A percentile compares a stretch with the other conserved stretches of the same genome.
These are phyloP conservation scores for Persicaria tinctoria DNA, from an alignment of 148 eudicot species.

Conservation along the genomic window DNA sequence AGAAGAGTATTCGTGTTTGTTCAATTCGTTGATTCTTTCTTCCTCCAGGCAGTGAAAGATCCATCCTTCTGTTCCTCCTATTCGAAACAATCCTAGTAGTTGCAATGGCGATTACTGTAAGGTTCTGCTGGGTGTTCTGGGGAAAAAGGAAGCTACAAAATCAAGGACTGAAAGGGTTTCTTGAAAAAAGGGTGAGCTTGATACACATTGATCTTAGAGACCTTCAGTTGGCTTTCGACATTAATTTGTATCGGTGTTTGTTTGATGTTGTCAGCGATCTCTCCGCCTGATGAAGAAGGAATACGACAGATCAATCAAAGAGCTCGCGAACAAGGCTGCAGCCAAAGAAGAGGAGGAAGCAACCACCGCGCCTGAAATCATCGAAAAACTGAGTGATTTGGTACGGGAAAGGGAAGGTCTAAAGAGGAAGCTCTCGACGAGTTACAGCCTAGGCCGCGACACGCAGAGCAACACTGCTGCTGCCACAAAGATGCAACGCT, in stretches of 20 bases:
- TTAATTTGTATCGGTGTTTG: not conserved
- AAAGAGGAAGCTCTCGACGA: slow-evolving; percentile 73
- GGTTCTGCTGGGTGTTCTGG: slow-evolving; percentile 88
- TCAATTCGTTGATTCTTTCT: not conserved
- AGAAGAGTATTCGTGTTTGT: not conserved
- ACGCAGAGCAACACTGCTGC: slow-evolving; percentile 9
- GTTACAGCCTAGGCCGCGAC: slow-evolving; percentile 83
- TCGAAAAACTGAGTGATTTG: slow-evolving; percentile 48
- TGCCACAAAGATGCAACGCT: slow-evolving; percentile 1
- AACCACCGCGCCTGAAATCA: slow-evolving; percentile 29
- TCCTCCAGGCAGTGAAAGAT: slow-evolving; percentile 58
- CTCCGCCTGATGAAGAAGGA: slow-evolving; percentile 70
- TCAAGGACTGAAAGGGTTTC: slow-evolving; percentile 65
- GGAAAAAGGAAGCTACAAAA: slow-evolving; percentile 69
- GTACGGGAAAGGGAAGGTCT: slow-evolving; percentile 58
- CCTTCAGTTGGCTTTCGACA: not conserved
- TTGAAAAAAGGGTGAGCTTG: slow-evolving; percentile 80
- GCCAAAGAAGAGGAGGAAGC: slow-evolving; percentile 28
- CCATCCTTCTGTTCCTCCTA: slow-evolving; percentile 60
- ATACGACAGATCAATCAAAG: slow-evolving; percentile 56
- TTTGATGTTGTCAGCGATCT: slow-evolving; percentile 46
- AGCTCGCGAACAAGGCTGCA: slow-evolving; percentile 57
- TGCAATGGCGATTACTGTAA: slow-evolving; percentile 38
- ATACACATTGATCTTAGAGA: not conserved
- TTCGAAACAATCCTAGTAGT: slow-evolving; percentile 52